A percentile compares a stretch with the other conserved stretches of the same genome.
Conservation (phyloP, 2,329 filamentous ascomycete genomes). For the Ascochyta fabae region DNA sequence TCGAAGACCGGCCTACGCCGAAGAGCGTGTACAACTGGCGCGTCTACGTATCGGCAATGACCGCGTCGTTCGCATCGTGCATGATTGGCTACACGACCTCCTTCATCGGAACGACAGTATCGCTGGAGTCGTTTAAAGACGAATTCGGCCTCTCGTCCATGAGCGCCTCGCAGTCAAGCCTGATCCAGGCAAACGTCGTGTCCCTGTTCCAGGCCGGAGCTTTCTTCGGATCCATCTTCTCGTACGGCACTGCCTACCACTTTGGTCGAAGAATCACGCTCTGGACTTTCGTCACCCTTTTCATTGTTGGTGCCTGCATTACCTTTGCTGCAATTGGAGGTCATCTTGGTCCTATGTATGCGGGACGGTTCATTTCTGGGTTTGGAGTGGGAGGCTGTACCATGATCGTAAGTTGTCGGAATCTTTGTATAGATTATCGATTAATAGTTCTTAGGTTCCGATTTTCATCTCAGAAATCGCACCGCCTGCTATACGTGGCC, state of each 20-base stretch:
- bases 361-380: slow-evolving; percentile 63
- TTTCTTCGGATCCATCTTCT: slow-evolving; percentile 71
- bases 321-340: slow-evolving; percentile 65
- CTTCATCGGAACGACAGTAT: slow-evolving; percentile 77
- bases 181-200: slow-evolving; percentile 77
- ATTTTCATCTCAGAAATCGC: slow-evolving; percentile 67
- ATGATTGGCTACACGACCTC: slow-evolving; percentile 72
- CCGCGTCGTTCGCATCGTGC: slow-evolving; percentile 64
- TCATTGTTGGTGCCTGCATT: slow-evolving; percentile 71
- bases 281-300: slow-evolving; percentile 62
- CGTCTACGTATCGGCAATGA: slow-evolving; percentile 61
- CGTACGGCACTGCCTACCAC: slow-evolving; percentile 69
- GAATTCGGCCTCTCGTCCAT: slow-evolving; percentile 71
- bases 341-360: slow-evolving; percentile 64
- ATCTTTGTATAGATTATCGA: neutral
- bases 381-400: slow-evolving; percentile 61
- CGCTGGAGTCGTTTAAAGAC: slow-evolving; percentile 69
- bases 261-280: slow-evolving; percentile 66
- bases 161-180: slow-evolving; percentile 56
- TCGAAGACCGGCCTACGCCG: slow-evolving; percentile 59
- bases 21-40: slow-evolving; percentile 66
- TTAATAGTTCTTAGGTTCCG: slow-evolving; percentile 57
- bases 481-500: slow-evolving; percentile 64
- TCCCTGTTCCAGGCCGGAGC: slow-evolving; percentile 83
- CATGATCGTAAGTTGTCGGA: slow-evolving; percentile 8